phyloP scores from a whole-genome alignment of 441 rosid genomes.

The Croton setiger region DNA sequence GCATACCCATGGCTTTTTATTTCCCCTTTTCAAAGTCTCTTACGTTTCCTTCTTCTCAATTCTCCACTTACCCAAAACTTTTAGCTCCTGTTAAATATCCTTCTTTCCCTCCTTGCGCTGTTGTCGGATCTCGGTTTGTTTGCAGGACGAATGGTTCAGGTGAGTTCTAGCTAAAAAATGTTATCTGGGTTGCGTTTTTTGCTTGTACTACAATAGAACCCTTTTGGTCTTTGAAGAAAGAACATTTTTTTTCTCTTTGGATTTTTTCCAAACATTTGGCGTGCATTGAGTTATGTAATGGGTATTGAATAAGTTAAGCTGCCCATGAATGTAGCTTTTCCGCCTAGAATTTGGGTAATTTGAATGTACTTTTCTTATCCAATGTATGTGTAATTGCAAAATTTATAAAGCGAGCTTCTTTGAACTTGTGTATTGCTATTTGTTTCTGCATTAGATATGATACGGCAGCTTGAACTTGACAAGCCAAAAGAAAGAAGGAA shows the following conservation, averaged over 20 bases:
- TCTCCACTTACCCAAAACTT: slow-evolving; percentile 17
- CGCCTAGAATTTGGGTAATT: not conserved
- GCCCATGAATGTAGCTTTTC: not conserved
- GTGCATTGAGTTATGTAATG: not conserved
- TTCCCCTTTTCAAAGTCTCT: slow-evolving; percentile 12
- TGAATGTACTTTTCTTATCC: not conserved
- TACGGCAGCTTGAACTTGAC: slow-evolving; percentile 56
- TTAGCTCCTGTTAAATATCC: not conserved
- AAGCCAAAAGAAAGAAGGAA: slow-evolving; percentile 46
- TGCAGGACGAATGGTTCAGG: slow-evolving; percentile 33
- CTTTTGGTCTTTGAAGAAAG: not conserved
- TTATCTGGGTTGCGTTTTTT: not conserved
- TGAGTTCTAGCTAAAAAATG: not conserved
- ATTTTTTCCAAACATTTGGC: slow-evolving; percentile 29
- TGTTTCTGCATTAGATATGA: slow-evolving; percentile 45
- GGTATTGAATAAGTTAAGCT: not conserved
- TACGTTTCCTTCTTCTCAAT: not conserved
- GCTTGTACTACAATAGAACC: not conserved
- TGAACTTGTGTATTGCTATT: slow-evolving; percentile 7
- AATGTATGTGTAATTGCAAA: not conserved
- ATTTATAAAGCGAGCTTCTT: not conserved
- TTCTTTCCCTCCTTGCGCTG: slow-evolving; percentile 8
- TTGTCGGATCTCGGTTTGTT: slow-evolving; percentile 17
- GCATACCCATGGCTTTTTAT: slow-evolving; percentile 27
- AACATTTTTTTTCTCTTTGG: not conserved